Base-by-base conservation (phyloP, 495 filamentous ascomycete species). In the Penicillium goetzii region DNA sequence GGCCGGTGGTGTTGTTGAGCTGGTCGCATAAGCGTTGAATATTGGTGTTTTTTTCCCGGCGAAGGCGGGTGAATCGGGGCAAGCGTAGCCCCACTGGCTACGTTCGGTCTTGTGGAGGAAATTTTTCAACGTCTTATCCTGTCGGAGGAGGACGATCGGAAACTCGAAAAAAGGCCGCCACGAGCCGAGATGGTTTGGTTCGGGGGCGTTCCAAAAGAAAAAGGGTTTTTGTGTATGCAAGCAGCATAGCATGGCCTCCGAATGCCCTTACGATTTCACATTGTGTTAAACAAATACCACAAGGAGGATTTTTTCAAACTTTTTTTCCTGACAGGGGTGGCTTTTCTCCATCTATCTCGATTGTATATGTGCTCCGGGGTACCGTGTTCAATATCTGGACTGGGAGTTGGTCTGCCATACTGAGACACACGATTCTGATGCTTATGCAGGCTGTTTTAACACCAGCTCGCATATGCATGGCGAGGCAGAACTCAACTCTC, bases 1-100 rank as follows among this genome's bases (percentile, higher is more conserved):
- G 74, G 91, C 91, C 76, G 93, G 93, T 78, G 92, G 93, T 76
- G 86, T 96, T 71, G 85, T 95, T 66, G 91, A 97, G 83, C 81
- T 97, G 74, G 92, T 97, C 69, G 92, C 92, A 80, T 97, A 90
- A 86, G 79, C 71, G 69, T 73, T 73, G 62, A 61, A 72, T 74
- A 15, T 67, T 40, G 59, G 61, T 69, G 67, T 70, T 74, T 69
- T 68, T 62, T 65, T 66, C n/a, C 50, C 57, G 63, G 67, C 69
- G 70, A 74, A 73, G 69, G 67, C 65, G 66, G 23, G 70, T 70
- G 68, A 73, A 73, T 69, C 69, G 64, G 68, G 70, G 70, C 69
- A 71, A 73, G 71, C 69, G 69, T 71, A 74, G 69, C 68, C 61
- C 67, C 33, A 11, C 11, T 28, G 34, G 14, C 69, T 76, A 67